Base-by-base conservation (phyloP, 1,139 yeast species). In the Suhomyces coccinellae region DNA sequence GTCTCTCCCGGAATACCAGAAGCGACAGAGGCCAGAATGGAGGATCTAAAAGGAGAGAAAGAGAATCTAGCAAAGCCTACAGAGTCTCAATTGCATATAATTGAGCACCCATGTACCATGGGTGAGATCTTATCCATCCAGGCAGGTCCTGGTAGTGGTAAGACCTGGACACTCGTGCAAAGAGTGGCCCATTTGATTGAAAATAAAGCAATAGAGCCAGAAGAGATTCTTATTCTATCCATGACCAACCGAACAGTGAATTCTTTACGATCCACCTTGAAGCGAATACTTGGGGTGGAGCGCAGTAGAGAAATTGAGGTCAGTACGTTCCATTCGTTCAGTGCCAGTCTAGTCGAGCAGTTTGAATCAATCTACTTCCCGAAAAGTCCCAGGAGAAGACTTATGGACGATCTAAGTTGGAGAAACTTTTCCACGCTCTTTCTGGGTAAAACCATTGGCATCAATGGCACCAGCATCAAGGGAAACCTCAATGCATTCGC, bases 121-220 rank as follows among this genome's bases (percentile, higher is more conserved):
- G 59, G 64, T 22, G 60, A 71, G 3, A 62, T 83, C 0, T 59
- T 84, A 10, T 69, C 78, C 17, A 69, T 85, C 1, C 67, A 73
- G 15, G 86, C 90, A 0, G 90, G 91, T 0, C 90, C 91, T 0
- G 91, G 91, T 3, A 78, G 87, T 17, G 95, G 95, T 1, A 87
- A 87, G 55, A 85, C 95, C 0, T 67, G 69, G 34, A 83, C 90
- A 0, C 54, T 87, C 27, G 77, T 80, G 2, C 66, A 73, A 35
- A 69, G 88, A 48, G 70, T 85, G 0, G 78, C 77, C 2, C 66
- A 75, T 49, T 54, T 83, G 50, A 58, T 85, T 1, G 52, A 59
- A 4, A 49, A 65, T 6, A 65, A 67, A 4, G 64, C 63, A 2
- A 58, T 79, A 0, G 49, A 58, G 2, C 88, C 91, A 0, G 62